These are phyloP conservation scores for Rhodotorula sp. DNA, from an alignment of 1,284 basidiomycete genomes.

Conservation along the genomic window DNA sequence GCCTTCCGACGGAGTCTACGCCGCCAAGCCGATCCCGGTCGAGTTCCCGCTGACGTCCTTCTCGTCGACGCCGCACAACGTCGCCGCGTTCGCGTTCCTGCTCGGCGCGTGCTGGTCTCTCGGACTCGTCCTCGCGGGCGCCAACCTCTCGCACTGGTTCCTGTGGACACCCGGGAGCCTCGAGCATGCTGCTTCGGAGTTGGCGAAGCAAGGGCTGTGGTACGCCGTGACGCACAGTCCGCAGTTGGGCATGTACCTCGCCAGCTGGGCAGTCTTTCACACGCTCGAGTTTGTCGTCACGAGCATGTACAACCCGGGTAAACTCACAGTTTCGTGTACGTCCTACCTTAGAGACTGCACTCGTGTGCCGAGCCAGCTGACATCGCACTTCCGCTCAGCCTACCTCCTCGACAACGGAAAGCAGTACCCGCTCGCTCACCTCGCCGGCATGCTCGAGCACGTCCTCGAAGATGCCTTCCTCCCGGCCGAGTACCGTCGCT, in stretches of 20 bases:
- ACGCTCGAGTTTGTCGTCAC: conserved; percentile 93
- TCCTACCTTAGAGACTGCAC: neutral
- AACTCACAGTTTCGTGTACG: conserved; percentile 90
- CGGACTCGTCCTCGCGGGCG: conserved; percentile 25
- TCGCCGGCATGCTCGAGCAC: conserved; percentile 75
- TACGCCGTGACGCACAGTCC: conserved; percentile 54
- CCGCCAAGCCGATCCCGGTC: conserved; percentile 23
- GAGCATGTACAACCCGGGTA: conserved; percentile 89
- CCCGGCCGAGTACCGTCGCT: conserved; percentile 26
- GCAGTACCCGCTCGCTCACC: conserved; percentile 82
- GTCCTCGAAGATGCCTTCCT: conserved; percentile 54
- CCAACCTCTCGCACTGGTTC: conserved; percentile 24
- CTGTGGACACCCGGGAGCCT: conserved; percentile 11
- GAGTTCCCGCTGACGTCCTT: conserved; percentile 42
- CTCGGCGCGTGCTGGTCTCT: conserved; percentile 41
- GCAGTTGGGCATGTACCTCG: conserved; percentile 76
- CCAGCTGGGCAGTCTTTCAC: conserved; percentile 81
- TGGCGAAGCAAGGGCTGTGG: conserved; percentile 10
- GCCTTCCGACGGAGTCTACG: neutral
- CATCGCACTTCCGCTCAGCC: conserved; percentile 52
- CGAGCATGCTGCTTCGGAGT: neutral
- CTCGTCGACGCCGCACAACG: conserved; percentile 44
- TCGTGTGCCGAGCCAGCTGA: neutral
- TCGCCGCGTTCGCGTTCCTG: conserved; percentile 42
- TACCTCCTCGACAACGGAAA: conserved; percentile 89